Evolutionary conservation across 345 rosid genomes (phyloP).

Genomic region (Populus nigra): DNA sequence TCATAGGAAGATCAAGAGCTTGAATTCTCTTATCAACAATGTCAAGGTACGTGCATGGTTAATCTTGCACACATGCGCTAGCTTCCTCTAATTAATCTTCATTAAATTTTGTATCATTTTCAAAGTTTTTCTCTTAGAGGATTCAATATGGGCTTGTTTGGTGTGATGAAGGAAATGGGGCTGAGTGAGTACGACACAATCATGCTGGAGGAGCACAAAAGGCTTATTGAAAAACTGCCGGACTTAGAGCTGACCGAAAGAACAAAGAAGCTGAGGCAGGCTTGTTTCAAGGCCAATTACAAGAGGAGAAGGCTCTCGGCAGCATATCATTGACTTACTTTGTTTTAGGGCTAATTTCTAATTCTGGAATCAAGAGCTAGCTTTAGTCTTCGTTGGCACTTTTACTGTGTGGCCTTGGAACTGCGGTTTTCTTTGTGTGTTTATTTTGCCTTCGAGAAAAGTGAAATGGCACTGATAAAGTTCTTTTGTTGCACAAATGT

Average conservation of each 20-base stretch:
- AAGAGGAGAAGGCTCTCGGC: slow-evolving; percentile 43
- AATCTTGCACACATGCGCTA: background rate
- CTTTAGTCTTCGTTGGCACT: too few species aligned
- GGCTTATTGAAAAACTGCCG: slow-evolving; percentile 39
- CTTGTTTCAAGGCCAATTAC: slow-evolving; percentile 64
- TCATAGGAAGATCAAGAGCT: slow-evolving; percentile 53
- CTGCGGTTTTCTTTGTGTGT: too few species aligned
- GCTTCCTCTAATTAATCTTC: background rate
- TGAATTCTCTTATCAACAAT: slow-evolving; percentile 58
- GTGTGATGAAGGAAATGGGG: slow-evolving; percentile 39
- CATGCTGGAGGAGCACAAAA: slow-evolving; percentile 49
- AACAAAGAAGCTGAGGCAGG: slow-evolving; percentile 59
- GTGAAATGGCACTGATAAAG: too few species aligned
- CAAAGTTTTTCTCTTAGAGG: background rate
- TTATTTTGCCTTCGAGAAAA: too few species aligned
- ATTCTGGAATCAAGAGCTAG: too few species aligned
- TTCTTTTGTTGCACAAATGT: too few species aligned
- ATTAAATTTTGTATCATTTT: too few species aligned
- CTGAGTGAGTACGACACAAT: slow-evolving; percentile 32
- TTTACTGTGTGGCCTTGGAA: too few species aligned
- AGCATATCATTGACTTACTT: background rate
- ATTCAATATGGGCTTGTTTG: background rate
- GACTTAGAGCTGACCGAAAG: slow-evolving; percentile 45
- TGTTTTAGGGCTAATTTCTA: background rate
- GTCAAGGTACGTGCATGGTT: slow-evolving; percentile 43